These are phyloP conservation scores for Plasmodium yoelii DNA, from an alignment of 169 alveolate genomes.

Conservation along the genomic window DNA sequence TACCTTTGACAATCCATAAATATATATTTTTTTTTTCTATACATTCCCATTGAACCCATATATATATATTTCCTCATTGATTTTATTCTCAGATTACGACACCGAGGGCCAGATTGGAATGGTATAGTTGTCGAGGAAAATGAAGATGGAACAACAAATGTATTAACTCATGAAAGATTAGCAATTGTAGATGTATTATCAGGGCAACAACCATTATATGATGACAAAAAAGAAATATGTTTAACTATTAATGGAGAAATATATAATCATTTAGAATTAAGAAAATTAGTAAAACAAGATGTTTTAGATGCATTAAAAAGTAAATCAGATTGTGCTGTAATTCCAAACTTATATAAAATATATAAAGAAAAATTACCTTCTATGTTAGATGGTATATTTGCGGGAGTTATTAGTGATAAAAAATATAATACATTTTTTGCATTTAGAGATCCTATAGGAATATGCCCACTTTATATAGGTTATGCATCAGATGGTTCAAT, in stretches of 20 bases:
- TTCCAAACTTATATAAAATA: constrained; percentile 50
- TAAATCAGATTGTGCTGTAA: constrained; percentile 69
- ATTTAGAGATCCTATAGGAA: constrained; percentile 79
- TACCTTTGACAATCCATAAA: too few species aligned
- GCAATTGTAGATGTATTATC: constrained; percentile 80
- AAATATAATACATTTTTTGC: constrained; percentile 71
- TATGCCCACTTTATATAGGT: constrained; percentile 75
- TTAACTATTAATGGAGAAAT: constrained; percentile 82
- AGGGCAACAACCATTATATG: constrained; percentile 81
- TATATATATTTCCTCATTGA: not conserved
- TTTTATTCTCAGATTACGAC: constrained; percentile 74
- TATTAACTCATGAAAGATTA: constrained; percentile 85
- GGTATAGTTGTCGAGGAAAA: constrained; percentile 64
- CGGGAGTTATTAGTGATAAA: constrained; percentile 67
- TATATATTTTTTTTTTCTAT: too few species aligned
- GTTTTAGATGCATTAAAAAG: constrained; percentile 11
- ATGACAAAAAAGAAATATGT: constrained; percentile 69
- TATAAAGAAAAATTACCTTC: constrained; percentile 42
- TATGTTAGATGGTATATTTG: constrained; percentile 66
- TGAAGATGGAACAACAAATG: constrained; percentile 58
- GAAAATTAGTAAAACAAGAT: constrained; percentile 25
- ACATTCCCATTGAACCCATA: not conserved
- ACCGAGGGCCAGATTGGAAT: constrained; percentile 88
- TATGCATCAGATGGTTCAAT: constrained; percentile 70
- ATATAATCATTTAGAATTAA: constrained; percentile 77